Percentiles rank a stretch among this genome's conserved stretches.
Evolutionary conservation across 345 rosid species (phyloP).

Genomic region (Bruguiera gymnorhiza): DNA sequence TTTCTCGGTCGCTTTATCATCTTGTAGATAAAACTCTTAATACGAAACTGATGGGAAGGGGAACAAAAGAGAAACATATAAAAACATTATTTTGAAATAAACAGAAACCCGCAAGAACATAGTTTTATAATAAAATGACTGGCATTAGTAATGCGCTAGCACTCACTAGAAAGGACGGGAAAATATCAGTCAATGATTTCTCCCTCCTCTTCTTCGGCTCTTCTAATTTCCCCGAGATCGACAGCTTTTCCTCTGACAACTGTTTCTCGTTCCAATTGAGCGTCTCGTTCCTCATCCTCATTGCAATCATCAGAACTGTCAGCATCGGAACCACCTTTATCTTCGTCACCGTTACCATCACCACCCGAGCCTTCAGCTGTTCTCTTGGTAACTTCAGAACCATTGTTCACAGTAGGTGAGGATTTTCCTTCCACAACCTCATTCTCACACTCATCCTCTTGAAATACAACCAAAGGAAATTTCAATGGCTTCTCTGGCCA

Average conservation of each 20-base stretch:
- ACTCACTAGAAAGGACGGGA: neutral
- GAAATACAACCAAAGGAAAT: constrained; percentile 48
- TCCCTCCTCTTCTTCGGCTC: constrained; percentile 51
- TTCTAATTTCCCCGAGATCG: constrained; percentile 2
- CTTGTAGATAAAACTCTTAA: no score
- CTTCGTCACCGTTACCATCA: neutral
- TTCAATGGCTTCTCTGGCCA: constrained; percentile 58
- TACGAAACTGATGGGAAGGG: no score
- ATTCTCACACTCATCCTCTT: constrained; percentile 44
- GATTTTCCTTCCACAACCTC: constrained; percentile 28
- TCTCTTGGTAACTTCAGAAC: constrained; percentile 14
- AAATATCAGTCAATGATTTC: constrained; percentile 50
- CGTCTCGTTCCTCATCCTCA: constrained; percentile 5
- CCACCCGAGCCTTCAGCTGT: constrained; percentile 7
- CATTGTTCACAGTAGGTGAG: constrained; percentile 12
- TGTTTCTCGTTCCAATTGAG: constrained; percentile 7
- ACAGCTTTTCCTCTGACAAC: constrained; percentile 5
- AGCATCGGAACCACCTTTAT: neutral
- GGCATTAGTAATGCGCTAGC: neutral
- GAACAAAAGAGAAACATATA: neutral
- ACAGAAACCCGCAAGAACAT: neutral
- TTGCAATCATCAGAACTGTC: neutral
- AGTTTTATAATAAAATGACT: neutral
- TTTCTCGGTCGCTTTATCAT: no score
- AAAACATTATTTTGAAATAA: neutral